A percentile compares a stretch with the other conserved stretches of the same genome.
These are phyloP conservation scores for Picea abies DNA, from an alignment of 83 land plant species.

Conservation along the genomic window DNA sequence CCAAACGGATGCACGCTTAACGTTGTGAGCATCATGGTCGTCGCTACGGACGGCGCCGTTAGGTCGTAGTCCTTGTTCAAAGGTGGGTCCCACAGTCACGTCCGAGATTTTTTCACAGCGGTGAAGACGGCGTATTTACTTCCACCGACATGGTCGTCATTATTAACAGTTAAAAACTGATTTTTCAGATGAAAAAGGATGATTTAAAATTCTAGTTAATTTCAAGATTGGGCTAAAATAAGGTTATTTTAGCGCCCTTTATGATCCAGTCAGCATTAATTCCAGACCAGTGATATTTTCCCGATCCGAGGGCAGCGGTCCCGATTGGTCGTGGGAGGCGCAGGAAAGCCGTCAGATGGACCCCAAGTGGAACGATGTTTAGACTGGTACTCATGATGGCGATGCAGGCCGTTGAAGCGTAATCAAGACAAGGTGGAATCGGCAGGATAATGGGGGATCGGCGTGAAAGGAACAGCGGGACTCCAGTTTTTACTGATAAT, in stretches of 20 bases:
- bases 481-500: not conserved
- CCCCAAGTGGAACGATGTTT: not conserved
- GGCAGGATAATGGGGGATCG: not conserved
- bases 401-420: constrained; percentile 3
- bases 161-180: not conserved
- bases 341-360: constrained; percentile 5
- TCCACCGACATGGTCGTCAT: not conserved
- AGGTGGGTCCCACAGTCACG: too few species aligned
- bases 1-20: too few species aligned
- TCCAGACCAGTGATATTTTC: not conserved
- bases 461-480: not conserved
- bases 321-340: too few species aligned
- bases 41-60: not conserved
- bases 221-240: not conserved
- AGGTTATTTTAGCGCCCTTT: not conserved
- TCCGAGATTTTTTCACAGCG: not conserved
- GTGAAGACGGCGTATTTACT: not conserved
- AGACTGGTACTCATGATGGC: constrained; percentile 7
- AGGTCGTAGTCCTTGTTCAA: not conserved
- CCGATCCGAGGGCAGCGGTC: not conserved
- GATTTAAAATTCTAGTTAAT: too few species aligned
- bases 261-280: too few species aligned
- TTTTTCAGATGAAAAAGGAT: too few species aligned
- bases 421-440: not conserved
- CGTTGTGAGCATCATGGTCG: not conserved